Conservation (phyloP, 139 green algal genomes). For the Nannochloris sp. region DNA sequence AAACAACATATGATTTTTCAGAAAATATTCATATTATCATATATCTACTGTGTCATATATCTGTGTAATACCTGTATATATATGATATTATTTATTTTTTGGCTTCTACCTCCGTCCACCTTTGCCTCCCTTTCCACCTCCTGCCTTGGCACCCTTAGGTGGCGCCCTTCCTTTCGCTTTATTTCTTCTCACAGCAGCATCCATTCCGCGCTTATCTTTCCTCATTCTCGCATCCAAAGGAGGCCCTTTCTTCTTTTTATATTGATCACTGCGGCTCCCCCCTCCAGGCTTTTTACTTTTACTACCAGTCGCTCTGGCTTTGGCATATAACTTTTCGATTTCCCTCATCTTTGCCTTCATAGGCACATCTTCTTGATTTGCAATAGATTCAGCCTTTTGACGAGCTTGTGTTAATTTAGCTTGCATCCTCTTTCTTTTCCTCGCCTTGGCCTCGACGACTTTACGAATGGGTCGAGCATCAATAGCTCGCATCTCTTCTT, state of each 20-base stretch:
- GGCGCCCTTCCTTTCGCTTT: neutral
- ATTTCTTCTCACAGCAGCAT: conserved; percentile 1
- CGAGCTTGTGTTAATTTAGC: conserved; percentile 46
- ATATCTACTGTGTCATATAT: too few relatives aligned
- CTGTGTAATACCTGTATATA: too few relatives aligned
- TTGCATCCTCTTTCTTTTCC: conserved; percentile 70
- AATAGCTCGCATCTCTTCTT: conserved; percentile 65
- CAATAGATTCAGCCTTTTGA: conserved; percentile 67
- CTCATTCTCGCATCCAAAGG: conserved; percentile 26
- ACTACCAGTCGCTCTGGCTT: neutral
- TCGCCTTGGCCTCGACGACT: conserved; percentile 86
- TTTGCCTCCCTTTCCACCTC: neutral
- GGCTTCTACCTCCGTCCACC: neutral
- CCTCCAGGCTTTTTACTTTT: neutral
- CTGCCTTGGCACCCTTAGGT: neutral
- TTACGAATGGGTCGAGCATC: conserved; percentile 94
- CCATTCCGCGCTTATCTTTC: conserved; percentile 20
- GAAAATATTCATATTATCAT: too few relatives aligned
- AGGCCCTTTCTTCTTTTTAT: conserved; percentile 22
- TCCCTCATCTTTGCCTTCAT: conserved; percentile 31
- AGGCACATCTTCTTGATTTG: conserved; percentile 57
- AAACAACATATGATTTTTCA: too few relatives aligned
- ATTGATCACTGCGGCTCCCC: neutral
- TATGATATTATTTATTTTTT: neutral
- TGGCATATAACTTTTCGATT: conserved; percentile 33